phyloP scores from a whole-genome alignment of 2,329 filamentous ascomycete species.

The Aureobasidium pullulans region DNA sequence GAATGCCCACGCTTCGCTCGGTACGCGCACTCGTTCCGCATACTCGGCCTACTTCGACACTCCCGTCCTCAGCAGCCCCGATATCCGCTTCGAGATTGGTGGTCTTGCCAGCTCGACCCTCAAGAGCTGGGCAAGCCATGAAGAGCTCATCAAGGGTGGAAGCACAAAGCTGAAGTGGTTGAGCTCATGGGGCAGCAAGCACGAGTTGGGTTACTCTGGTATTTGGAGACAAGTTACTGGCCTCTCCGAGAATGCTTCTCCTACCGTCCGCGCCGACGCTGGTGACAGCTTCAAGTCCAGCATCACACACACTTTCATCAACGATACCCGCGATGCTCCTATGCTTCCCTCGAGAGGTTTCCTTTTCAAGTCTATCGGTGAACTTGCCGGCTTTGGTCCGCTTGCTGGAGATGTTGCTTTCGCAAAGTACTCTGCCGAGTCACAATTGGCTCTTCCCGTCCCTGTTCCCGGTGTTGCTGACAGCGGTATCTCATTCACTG shows the following conservation, averaged over 20 bases:
- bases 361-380: conserved; percentile 66
- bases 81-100: conserved; percentile 70
- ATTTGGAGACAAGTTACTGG: conserved; percentile 86
- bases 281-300: conserved; percentile 89
- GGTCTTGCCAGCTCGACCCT: conserved; percentile 75
- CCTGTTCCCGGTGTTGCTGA: conserved; percentile 60
- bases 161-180: conserved; percentile 71
- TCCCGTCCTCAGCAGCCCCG: conserved; percentile 76
- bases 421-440: conserved; percentile 82
- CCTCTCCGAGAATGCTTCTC: conserved; percentile 66
- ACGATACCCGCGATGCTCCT: conserved; percentile 75
- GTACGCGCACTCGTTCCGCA: conserved; percentile 82
- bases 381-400: conserved; percentile 80
- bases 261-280: conserved; percentile 74
- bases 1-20: conserved; percentile 77
- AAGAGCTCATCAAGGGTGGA: conserved; percentile 76
- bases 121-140: conserved; percentile 90
- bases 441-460: conserved; percentile 67
- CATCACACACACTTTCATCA: conserved; percentile 70
- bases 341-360: conserved; percentile 79
- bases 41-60: conserved; percentile 82
- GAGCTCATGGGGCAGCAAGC: conserved; percentile 50
- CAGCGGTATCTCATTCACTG: conserved; percentile 75
- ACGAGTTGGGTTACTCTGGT: conserved; percentile 73
- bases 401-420: conserved; percentile 88